These are phyloP conservation scores for Paspalum vaginatum DNA, from an alignment of 176 grass and related monocot genomes.

Conservation along the genomic window DNA sequence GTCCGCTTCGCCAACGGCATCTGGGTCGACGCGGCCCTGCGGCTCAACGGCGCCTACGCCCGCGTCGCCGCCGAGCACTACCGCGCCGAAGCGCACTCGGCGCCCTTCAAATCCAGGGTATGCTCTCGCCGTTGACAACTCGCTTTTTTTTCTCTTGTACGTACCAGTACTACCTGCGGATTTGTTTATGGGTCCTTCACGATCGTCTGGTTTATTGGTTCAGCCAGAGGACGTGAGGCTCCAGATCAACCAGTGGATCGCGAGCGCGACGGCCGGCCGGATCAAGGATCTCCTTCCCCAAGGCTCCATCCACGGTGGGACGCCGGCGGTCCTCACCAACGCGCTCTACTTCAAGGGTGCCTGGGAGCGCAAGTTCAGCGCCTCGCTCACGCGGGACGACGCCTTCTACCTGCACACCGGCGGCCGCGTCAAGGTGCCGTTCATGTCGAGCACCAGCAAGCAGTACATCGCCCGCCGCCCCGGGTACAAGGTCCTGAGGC, in stretches of 20 bases:
- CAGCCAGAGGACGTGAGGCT: conserved; percentile 50
- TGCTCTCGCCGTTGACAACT: too few species aligned
- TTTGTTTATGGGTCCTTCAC: neutral
- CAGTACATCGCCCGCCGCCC: conserved; percentile 49
- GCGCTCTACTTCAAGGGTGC: conserved; percentile 84
- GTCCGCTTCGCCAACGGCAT: conserved; percentile 64
- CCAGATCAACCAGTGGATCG: conserved; percentile 64
- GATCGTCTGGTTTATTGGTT: neutral
- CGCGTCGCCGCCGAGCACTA: conserved; percentile 44
- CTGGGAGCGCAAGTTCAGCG: conserved; percentile 65
- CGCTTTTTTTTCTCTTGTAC: neutral
- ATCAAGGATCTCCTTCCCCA: conserved; percentile 60
- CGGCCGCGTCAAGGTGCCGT: conserved; percentile 39
- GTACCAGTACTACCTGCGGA: too few species aligned
- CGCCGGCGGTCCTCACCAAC: conserved; percentile 54
- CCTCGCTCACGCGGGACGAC: conserved; percentile 23
- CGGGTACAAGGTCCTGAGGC: conserved; percentile 60
- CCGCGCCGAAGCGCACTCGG: conserved; percentile 42
- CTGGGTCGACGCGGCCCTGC: conserved; percentile 60
- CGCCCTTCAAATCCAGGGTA: conserved; percentile 52
- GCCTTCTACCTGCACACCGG: conserved; percentile 55
- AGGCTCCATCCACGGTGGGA: neutral
- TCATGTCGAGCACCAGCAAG: conserved; percentile 50
- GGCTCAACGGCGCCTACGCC: conserved; percentile 48
- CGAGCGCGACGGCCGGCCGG: conserved; percentile 53